These are phyloP conservation scores for Lactarius indigo DNA, from an alignment of 768 basidiomycete genomes.

Conservation along the genomic window DNA sequence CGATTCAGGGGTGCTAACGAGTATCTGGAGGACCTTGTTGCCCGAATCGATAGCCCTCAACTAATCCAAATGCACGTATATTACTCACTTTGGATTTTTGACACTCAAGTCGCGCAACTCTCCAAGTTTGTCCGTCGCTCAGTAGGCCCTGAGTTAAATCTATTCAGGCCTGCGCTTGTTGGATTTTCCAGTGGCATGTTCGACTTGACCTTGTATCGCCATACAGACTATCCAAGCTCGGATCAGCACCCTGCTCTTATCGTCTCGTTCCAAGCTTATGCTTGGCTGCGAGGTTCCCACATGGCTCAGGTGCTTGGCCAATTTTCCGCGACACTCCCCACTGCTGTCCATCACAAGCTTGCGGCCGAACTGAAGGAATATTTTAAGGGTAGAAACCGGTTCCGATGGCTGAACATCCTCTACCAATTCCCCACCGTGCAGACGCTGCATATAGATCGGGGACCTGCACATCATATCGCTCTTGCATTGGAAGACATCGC, in stretches of 20 bases:
- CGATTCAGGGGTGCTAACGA: background rate
- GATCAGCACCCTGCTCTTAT: too few species aligned
- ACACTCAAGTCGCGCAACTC: background rate
- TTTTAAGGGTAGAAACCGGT: too few species aligned
- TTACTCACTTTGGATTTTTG: background rate
- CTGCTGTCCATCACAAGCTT: background rate
- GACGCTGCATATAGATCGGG: background rate
- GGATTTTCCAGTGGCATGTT: too few species aligned
- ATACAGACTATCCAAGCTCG: too few species aligned
- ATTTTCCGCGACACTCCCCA: background rate
- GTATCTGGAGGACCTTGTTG: background rate
- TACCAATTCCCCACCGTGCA: background rate
- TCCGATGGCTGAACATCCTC: background rate
- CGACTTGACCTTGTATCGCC: too few species aligned
- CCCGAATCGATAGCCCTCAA: background rate
- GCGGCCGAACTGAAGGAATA: too few species aligned
- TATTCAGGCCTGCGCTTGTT: background rate
- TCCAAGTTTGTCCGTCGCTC: background rate
- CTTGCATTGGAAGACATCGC: background rate
- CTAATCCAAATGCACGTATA: background rate
- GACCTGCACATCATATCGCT: background rate
- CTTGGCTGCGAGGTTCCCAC: too few species aligned
- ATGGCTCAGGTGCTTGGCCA: background rate
- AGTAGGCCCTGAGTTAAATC: background rate
- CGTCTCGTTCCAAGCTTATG: too few species aligned